These are phyloP conservation scores for Simplicillium aogashimaense DNA, from an alignment of 2,329 filamentous ascomycete species.

Conservation along the genomic window DNA sequence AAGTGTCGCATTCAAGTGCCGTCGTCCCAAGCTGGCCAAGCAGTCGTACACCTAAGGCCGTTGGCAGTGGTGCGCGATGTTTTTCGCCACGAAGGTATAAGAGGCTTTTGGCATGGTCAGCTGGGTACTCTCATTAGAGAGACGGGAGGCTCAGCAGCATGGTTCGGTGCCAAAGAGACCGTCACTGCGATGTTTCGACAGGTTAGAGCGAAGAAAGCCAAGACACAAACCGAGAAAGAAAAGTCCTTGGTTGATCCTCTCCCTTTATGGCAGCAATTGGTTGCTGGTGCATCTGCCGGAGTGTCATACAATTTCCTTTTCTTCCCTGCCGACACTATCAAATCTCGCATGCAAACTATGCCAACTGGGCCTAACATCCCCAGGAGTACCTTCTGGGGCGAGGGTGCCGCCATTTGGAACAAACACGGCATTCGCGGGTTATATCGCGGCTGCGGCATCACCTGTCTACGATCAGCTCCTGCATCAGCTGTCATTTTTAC, in stretches of 20 bases:
- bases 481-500: conserved; percentile 99
- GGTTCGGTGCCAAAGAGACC: conserved; percentile 89
- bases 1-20: conserved; percentile 97
- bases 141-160: conserved; percentile 84
- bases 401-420: conserved; percentile 66
- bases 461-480: conserved; percentile 75
- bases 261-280: conserved; percentile 76
- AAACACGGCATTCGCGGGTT: conserved; percentile 74
- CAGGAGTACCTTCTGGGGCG: conserved; percentile 60
- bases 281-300: conserved; percentile 79
- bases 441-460: conserved; percentile 93
- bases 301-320: conserved; percentile 96
- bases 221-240: conserved; percentile 28
- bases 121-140: conserved; percentile 88
- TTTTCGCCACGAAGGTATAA: conserved; percentile 70
- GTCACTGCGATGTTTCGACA: conserved; percentile 61
- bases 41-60: conserved; percentile 46
- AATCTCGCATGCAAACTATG: conserved; percentile 91
- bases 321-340: conserved; percentile 95
- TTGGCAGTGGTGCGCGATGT: conserved; percentile 66
- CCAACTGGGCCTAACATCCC: conserved; percentile 48
- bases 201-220: conserved; percentile 34
- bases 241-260: conserved; percentile 42
- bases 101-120: conserved; percentile 92
- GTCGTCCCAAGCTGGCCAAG: conserved; percentile 27